phyloP scores from a whole-genome alignment of 164 flowering plant species.

The Kingdonia uniflora region DNA sequence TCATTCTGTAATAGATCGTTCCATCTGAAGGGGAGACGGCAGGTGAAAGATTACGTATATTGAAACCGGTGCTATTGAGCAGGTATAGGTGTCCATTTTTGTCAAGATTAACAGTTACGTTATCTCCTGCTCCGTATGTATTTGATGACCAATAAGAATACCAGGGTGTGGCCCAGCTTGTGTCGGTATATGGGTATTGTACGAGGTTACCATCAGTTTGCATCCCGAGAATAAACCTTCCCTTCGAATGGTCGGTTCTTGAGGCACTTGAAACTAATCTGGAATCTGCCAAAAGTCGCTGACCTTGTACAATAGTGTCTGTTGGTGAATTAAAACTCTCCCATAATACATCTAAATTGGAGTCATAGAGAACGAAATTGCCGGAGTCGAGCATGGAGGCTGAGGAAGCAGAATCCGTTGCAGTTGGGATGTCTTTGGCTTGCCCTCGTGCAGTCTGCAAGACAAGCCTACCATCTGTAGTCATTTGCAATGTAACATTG shows the following conservation, averaged over 20 bases:
- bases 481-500: conserved; percentile 15
- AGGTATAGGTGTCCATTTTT: conserved; percentile 9
- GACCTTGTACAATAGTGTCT: conserved; percentile 7
- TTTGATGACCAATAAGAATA: conserved; percentile 15
- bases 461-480: conserved; percentile 19
- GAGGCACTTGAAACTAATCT: conserved; percentile 12
- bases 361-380: conserved; percentile 18
- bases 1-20: neutral
- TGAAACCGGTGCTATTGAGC: conserved; percentile 3
- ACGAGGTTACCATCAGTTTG: conserved; percentile 28
- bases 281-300: conserved; percentile 4
- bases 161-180: too few relatives aligned
- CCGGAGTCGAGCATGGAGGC: conserved; percentile 17
- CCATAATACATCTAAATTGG: conserved; percentile 14
- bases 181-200: conserved; percentile 10
- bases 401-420: conserved; percentile 7
- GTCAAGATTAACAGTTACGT: conserved; percentile 11
- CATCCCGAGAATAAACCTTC: conserved; percentile 17
- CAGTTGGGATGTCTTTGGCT: neutral
- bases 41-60: neutral
- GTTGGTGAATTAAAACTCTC: conserved; percentile 27
- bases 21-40: neutral
- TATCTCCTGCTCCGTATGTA: conserved; percentile 4
- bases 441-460: conserved; percentile 2
- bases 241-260: conserved; percentile 8